These are phyloP conservation scores for Priceomyces castillae DNA, from an alignment of 805 yeast species.

Conservation along the genomic window DNA sequence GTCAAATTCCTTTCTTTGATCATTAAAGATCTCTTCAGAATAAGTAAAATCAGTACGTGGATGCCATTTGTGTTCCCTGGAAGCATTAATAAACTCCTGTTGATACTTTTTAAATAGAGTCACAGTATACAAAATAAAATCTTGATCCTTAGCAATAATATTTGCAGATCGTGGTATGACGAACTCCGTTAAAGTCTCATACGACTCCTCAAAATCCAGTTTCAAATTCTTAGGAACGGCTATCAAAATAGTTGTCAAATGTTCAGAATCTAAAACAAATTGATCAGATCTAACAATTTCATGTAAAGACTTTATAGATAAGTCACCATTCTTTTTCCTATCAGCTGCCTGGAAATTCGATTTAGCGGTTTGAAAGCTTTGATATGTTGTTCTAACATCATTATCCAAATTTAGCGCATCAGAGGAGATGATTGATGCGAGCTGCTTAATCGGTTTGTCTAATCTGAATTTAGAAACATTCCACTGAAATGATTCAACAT, in stretches of 20 bases:
- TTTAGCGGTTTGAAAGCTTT: slow-evolving; percentile 76
- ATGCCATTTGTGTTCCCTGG: slow-evolving; percentile 84
- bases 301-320: slow-evolving; percentile 83
- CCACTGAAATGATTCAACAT: slow-evolving; percentile 79
- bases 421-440: slow-evolving; percentile 63
- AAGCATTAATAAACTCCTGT: slow-evolving; percentile 61
- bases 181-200: slow-evolving; percentile 74
- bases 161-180: slow-evolving; percentile 92
- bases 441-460: slow-evolving; percentile 77
- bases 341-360: slow-evolving; percentile 84
- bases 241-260: slow-evolving; percentile 77
- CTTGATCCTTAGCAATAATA: slow-evolving; percentile 67
- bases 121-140: slow-evolving; percentile 69
- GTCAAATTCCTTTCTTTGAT: slow-evolving; percentile 75
- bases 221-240: slow-evolving; percentile 77
- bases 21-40: slow-evolving; percentile 70
- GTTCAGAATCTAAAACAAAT: slow-evolving; percentile 82
- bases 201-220: slow-evolving; percentile 59
- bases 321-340: slow-evolving; percentile 89
- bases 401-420: slow-evolving; percentile 83
- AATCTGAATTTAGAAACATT: slow-evolving; percentile 80
- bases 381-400: slow-evolving; percentile 77
- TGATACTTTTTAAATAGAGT: slow-evolving; percentile 82
- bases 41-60: slow-evolving; percentile 86
- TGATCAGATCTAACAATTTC: slow-evolving; percentile 81